Evolutionary conservation across 805 yeast species (phyloP).

Genomic region (Pichia heedii): DNA sequence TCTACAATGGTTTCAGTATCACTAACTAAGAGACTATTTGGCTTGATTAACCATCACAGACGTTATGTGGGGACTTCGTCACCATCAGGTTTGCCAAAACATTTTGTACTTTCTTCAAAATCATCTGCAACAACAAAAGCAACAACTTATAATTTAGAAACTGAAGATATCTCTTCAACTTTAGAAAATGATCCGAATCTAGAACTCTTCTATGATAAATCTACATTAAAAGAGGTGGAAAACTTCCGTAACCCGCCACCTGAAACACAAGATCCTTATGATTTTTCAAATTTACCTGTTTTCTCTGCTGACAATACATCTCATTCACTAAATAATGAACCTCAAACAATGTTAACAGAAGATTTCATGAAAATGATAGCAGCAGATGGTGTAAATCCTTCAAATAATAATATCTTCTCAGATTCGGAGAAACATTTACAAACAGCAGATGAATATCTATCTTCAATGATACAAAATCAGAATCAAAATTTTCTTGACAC

Average conservation of each 20-base stretch:
- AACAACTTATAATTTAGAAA: not conserved
- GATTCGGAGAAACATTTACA: not conserved
- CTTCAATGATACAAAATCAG: not conserved
- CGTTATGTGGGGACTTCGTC: not conserved
- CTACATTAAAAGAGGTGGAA: constrained; percentile 1
- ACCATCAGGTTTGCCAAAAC: not conserved
- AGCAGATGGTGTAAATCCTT: not conserved
- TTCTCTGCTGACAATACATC: not conserved
- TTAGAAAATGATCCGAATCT: constrained; percentile 23
- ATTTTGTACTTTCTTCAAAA: not conserved
- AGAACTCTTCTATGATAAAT: constrained; percentile 20
- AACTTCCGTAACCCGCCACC: not conserved
- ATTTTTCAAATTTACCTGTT: constrained; percentile 10
- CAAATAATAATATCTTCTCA: not conserved
- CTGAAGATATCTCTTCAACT: constrained; percentile 12
- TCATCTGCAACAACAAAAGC: not conserved
- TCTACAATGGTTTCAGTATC: too few species aligned
- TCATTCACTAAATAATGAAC: constrained; percentile 4
- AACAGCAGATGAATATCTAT: constrained; percentile 2
- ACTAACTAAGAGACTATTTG: too few species aligned
- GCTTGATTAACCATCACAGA: not conserved
- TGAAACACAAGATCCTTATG: constrained; percentile 15
- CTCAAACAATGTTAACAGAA: constrained; percentile 18
- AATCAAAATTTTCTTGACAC: too few species aligned
- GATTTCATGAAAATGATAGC: constrained; percentile 13